These are phyloP conservation scores for Wakefieldia striispora DNA, from an alignment of 768 basidiomycete species.

Conservation along the genomic window DNA sequence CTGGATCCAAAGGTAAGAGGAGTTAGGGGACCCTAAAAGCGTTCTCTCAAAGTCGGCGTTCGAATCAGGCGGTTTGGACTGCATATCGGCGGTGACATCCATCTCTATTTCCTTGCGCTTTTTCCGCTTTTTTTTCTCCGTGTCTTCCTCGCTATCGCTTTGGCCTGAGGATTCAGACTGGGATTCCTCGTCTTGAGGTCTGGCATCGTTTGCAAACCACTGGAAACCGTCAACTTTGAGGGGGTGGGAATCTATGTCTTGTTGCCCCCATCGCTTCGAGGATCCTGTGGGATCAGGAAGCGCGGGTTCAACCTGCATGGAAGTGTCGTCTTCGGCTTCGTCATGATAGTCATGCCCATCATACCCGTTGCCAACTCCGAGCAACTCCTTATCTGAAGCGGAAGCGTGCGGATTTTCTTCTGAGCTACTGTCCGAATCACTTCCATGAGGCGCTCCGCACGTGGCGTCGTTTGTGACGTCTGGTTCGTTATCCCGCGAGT, in stretches of 20 bases:
- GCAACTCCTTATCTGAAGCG: conserved; percentile 16
- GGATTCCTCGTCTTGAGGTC: conserved; percentile 37
- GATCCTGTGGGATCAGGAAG: not conserved
- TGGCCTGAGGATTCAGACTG: conserved; percentile 47
- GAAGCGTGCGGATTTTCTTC: conserved; percentile 7
- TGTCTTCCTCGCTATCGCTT: conserved; percentile 19
- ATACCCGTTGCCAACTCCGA: conserved; percentile 11
- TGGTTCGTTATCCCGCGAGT: conserved; percentile 22
- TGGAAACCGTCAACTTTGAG: conserved; percentile 66
- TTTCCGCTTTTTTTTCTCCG: conserved; percentile 60
- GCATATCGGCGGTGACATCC: conserved; percentile 86
- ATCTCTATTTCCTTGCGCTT: conserved; percentile 71
- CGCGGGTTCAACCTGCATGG: conserved; percentile 20
- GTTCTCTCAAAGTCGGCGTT: conserved; percentile 93
- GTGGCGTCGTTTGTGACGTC: conserved; percentile 33
- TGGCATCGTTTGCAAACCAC: conserved; percentile 52
- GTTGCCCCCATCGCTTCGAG: not conserved
- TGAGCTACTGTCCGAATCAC: conserved; percentile 1
- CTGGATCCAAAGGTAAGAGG: conserved; percentile 97
- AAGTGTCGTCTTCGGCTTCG: conserved; percentile 13
- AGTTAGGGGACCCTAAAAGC: conserved; percentile 91
- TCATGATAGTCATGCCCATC: conserved; percentile 17
- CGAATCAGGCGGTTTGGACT: conserved; percentile 82
- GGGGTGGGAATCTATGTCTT: conserved; percentile 24
- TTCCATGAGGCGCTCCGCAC: conserved; percentile 20